Conservation (phyloP, 305 asterid genomes). For the Fraxinus paxiana region DNA sequence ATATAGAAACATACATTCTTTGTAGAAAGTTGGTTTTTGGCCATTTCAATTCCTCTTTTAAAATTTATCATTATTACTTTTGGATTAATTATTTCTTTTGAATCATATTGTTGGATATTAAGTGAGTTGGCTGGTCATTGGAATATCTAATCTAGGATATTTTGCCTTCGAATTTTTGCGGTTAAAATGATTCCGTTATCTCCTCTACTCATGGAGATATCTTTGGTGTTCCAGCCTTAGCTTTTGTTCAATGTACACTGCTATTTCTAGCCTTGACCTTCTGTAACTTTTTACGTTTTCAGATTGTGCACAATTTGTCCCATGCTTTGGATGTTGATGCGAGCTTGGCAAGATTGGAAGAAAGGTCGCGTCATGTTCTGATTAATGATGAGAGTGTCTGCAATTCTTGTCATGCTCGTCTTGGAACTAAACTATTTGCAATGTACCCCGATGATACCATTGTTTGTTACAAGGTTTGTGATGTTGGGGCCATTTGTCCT, state of each 20-base stretch:
- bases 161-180: not conserved
- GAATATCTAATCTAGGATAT: constrained; percentile 17
- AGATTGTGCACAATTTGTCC: constrained; percentile 77
- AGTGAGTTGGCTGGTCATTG: constrained; percentile 12
- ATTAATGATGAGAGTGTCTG: constrained; percentile 86
- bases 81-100: constrained; percentile 1
- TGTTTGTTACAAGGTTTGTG: constrained; percentile 85
- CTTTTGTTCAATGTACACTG: constrained; percentile 1
- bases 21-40: constrained; percentile 1
- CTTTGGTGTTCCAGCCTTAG: constrained; percentile 1
- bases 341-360: constrained; percentile 82
- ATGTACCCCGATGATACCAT: constrained; percentile 94
- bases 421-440: constrained; percentile 90
- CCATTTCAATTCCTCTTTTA: constrained; percentile 11
- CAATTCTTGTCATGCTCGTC: constrained; percentile 91
- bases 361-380: constrained; percentile 78
- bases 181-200: not conserved
- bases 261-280: not conserved
- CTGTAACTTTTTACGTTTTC: constrained; percentile 20
- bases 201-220: not conserved
- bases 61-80: not conserved
- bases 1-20: not conserved
- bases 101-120: constrained; percentile 7
- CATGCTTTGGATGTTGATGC: constrained; percentile 75
- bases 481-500: not conserved